These are phyloP conservation scores for Penicillium polonicum DNA, from an alignment of 2,329 filamentous ascomycete genomes.

Conservation along the genomic window DNA sequence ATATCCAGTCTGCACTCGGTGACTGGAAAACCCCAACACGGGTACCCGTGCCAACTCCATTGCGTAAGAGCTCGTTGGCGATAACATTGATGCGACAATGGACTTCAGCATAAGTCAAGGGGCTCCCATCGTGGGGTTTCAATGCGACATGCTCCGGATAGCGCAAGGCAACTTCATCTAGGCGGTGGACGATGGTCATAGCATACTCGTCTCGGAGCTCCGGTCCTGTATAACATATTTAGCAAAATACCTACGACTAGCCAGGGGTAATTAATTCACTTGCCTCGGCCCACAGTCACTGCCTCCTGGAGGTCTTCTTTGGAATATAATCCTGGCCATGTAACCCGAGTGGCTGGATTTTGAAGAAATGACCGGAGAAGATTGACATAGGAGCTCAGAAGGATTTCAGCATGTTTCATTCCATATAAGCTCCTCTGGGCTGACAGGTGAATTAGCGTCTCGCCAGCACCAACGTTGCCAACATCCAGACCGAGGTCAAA, in stretches of 20 bases:
- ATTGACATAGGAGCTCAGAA: conserved; percentile 19
- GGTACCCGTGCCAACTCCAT: conserved; percentile 18
- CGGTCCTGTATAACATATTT: conserved; percentile 16
- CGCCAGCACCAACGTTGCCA: conserved; percentile 30
- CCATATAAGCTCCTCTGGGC: conserved; percentile 37
- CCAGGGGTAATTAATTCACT: neutral
- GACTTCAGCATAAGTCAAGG: conserved; percentile 41
- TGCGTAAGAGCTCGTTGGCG: conserved; percentile 26
- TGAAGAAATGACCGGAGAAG: conserved; percentile 17
- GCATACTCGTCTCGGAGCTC: conserved; percentile 32
- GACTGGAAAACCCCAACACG: conserved; percentile 45
- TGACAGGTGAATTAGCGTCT: conserved; percentile 21
- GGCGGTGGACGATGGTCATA: conserved; percentile 35
- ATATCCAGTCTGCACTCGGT: conserved; percentile 30
- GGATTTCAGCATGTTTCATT: conserved; percentile 24
- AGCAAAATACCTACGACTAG: neutral
- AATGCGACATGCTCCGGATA: conserved; percentile 28
- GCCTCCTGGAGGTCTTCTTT: conserved; percentile 17
- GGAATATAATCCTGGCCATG: conserved; percentile 17
- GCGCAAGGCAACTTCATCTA: conserved; percentile 35
- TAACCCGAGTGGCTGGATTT: conserved; percentile 20
- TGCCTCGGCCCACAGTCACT: conserved; percentile 18
- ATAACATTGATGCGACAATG: conserved; percentile 36
- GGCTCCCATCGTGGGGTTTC: conserved; percentile 25
- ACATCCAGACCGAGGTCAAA: conserved; percentile 43